These are phyloP conservation scores for Mycocalia duriaeana DNA, from an alignment of 1,284 basidiomycete species.

Conservation along the genomic window DNA sequence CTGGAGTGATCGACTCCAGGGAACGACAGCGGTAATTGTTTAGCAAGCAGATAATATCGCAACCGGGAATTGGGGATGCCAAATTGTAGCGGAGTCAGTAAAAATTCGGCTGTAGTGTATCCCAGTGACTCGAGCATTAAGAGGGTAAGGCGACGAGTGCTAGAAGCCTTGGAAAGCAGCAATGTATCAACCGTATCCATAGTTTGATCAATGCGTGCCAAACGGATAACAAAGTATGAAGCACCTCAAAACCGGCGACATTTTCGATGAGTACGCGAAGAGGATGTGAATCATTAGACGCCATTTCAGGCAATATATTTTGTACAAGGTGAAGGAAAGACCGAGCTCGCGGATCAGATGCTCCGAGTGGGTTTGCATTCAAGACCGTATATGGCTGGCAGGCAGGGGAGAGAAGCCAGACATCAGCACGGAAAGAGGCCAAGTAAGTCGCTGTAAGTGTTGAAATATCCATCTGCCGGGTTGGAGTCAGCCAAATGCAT, in stretches of 20 bases:
- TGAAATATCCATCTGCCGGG: slow-evolving; percentile 57
- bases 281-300: slow-evolving; percentile 39
- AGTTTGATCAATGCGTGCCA: too few species aligned
- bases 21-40: slow-evolving; percentile 36
- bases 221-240: too few species aligned
- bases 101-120: slow-evolving; percentile 56
- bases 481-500: slow-evolving; percentile 2
- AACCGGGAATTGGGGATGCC: slow-evolving; percentile 75
- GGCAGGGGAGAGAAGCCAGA: slow-evolving; percentile 74
- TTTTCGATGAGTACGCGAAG: slow-evolving; percentile 66
- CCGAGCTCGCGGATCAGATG: slow-evolving; percentile 64
- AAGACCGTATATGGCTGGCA: slow-evolving; percentile 79
- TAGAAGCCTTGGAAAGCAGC: slow-evolving; percentile 52
- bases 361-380: slow-evolving; percentile 65
- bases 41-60: slow-evolving; percentile 75
- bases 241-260: slow-evolving; percentile 76
- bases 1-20: too few species aligned
- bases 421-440: slow-evolving; percentile 39
- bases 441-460: slow-evolving; percentile 45
- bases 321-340: slow-evolving; percentile 69
- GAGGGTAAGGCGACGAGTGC: slow-evolving; percentile 50
- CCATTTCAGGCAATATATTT: slow-evolving; percentile 56
- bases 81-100: slow-evolving; percentile 71
- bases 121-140: slow-evolving; percentile 44
- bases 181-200: too few species aligned